phyloP scores from a whole-genome alignment of 2,329 filamentous ascomycete species.

The Coniochaeta hoffmannii region DNA sequence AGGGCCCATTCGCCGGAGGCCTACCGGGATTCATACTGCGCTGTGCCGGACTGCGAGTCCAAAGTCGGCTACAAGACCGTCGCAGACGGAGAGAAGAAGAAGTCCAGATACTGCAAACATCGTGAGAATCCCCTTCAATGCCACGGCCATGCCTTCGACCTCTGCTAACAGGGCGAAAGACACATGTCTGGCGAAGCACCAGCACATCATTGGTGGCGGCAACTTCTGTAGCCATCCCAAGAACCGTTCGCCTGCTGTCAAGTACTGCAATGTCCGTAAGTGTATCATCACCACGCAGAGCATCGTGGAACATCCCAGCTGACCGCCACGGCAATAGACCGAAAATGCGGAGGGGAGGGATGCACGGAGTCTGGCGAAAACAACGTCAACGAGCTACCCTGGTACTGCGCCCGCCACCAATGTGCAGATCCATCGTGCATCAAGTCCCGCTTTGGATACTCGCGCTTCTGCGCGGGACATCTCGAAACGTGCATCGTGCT shows the following conservation, averaged over 20 bases:
- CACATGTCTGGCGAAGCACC: background rate
- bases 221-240: background rate
- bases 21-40: background rate
- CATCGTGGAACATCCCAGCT: background rate
- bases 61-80: background rate
- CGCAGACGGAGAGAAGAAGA: background rate
- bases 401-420: background rate
- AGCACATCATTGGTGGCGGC: background rate
- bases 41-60: background rate
- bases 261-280: background rate
- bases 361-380: background rate
- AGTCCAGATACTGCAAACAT: background rate
- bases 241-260: background rate
- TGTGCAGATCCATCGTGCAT: background rate
- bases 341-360: background rate
- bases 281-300: background rate
- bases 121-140: background rate
- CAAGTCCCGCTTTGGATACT: background rate
- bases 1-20: background rate
- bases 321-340: background rate
- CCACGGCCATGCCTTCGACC: too few relatives aligned
- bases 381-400: background rate
- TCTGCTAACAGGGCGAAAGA: background rate
- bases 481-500: background rate
- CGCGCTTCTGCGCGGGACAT: background rate